Percentiles rank a stretch among this genome's conserved stretches.
phyloP scores from a whole-genome alignment of 495 filamentous ascomycete species.

The Neurospora sp. region DNA sequence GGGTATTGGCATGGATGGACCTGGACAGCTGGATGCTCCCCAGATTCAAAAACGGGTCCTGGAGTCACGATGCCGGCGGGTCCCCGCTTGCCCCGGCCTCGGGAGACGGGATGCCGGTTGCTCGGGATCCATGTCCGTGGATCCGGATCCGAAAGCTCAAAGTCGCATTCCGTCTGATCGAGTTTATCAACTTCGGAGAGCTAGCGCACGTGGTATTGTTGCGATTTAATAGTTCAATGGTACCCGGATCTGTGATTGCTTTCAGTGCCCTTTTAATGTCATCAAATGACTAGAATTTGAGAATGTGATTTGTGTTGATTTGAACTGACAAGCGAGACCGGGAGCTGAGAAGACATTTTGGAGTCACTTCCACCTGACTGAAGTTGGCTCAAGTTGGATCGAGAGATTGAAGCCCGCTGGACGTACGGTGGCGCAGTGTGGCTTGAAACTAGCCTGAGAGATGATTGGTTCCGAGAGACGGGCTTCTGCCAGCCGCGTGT shows the following conservation, averaged over 20 bases:
- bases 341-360: not conserved
- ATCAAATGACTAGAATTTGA: not conserved
- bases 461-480: not conserved
- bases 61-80: not conserved
- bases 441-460: not conserved
- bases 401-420: not conserved
- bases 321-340: not conserved
- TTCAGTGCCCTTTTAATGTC: not conserved
- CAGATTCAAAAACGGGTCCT: not conserved
- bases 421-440: not conserved
- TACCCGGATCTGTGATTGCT: not conserved
- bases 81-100: not conserved
- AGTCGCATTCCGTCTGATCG: not conserved
- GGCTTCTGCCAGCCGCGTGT: not conserved
- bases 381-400: not conserved
- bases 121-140: not conserved
- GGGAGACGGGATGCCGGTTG: constrained; percentile 3
- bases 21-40: not conserved
- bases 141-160: not conserved
- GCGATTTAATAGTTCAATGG: not conserved
- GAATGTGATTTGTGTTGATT: not conserved
- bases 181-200: not conserved
- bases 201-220: not conserved
- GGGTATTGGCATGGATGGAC: not conserved
- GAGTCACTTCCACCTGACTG: not conserved